phyloP scores from a whole-genome alignment of 768 basidiomycete genomes.

The Hericium erinaceus region DNA sequence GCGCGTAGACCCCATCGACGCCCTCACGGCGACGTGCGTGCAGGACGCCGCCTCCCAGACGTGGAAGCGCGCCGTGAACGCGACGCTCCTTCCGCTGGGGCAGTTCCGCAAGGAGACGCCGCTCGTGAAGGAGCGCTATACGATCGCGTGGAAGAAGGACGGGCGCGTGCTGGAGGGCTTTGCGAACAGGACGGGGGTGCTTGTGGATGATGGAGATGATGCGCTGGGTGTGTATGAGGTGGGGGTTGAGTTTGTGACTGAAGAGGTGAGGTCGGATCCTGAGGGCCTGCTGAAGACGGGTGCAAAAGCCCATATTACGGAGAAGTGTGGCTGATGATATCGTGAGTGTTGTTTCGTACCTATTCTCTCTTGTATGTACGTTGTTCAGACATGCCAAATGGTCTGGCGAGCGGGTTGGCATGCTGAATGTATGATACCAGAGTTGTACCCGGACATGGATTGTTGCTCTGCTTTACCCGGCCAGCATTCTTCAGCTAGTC shows the following conservation, averaged over 20 bases:
- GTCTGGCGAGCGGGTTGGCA: too few species aligned
- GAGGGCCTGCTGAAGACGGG: constrained; percentile 20
- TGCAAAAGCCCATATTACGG: too few species aligned
- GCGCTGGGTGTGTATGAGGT: constrained; percentile 35
- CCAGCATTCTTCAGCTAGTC: too few species aligned
- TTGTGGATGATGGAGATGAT: constrained; percentile 23
- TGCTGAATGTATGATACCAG: too few species aligned
- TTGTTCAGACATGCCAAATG: too few species aligned
- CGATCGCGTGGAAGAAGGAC: constrained; percentile 47
- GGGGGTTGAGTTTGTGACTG: constrained; percentile 41
- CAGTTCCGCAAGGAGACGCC: constrained; percentile 34
- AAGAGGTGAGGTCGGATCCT: constrained; percentile 46
- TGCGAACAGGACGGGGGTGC: constrained; percentile 43
- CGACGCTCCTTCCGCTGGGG: constrained; percentile 52
- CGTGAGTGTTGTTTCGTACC: too few species aligned
- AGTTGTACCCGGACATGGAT: too few species aligned
- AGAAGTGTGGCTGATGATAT: too few species aligned
- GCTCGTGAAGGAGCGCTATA: constrained; percentile 37
- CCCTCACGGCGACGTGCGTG: neutral
- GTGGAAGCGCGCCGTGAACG: constrained; percentile 29
- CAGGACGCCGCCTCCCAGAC: neutral
- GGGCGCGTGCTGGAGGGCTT: constrained; percentile 33
- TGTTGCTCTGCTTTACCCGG: too few species aligned
- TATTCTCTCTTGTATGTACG: too few species aligned
- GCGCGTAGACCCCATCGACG: constrained; percentile 55